Conservation (phyloP, 2,329 filamentous ascomycete species). For the Talaromyces marneffei region DNA sequence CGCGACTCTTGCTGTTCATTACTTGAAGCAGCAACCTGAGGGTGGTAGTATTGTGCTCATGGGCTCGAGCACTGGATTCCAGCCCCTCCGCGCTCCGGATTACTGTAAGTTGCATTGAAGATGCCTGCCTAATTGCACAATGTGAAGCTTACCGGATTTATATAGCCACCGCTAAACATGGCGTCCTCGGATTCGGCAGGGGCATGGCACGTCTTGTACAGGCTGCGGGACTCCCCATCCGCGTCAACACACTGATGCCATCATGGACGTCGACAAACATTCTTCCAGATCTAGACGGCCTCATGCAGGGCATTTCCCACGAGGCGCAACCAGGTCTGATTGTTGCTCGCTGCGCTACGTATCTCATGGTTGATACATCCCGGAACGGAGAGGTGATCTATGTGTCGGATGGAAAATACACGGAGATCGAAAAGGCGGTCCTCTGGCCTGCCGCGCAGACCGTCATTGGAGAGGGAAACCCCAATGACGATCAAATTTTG, state of each 20-base stretch:
- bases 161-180: conserved; percentile 48
- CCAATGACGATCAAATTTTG: conserved; percentile 8
- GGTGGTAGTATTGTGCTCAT: conserved; percentile 53
- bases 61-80: conserved; percentile 47
- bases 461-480: neutral
- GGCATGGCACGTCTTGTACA: conserved; percentile 39
- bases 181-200: conserved; percentile 49
- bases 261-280: conserved; percentile 51
- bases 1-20: conserved; percentile 43
- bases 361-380: conserved; percentile 46
- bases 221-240: conserved; percentile 38
- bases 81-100: conserved; percentile 47
- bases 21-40: conserved; percentile 45
- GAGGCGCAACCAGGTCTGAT: conserved; percentile 42
- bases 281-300: conserved; percentile 27
- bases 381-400: conserved; percentile 52
- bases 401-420: conserved; percentile 44
- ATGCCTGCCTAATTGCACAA: no score
- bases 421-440: conserved; percentile 49
- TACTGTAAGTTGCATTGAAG: conserved; percentile 33
- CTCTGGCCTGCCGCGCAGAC: neutral
- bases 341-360: conserved; percentile 46
- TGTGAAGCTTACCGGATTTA: neutral
- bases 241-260: conserved; percentile 52
- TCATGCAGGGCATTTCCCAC: conserved; percentile 13